Evolutionary conservation across 1,284 basidiomycete genomes (phyloP).

Genomic region (Takashimella tepidaria): DNA sequence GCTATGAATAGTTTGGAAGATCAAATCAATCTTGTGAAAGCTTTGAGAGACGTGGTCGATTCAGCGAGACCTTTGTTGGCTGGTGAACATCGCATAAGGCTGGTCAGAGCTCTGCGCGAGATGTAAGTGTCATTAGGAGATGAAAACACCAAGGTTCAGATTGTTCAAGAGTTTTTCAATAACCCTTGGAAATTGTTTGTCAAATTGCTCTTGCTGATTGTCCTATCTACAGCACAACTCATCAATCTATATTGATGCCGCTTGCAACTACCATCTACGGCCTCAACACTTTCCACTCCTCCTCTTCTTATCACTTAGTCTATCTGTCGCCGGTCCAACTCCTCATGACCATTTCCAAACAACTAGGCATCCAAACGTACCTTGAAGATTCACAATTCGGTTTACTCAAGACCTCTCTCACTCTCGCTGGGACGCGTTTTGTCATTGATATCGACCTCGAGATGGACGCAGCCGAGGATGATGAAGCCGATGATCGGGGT

Average conservation of each 20-base stretch:
- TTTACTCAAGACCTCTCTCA: constrained; percentile 31
- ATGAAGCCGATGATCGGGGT: constrained; percentile 13
- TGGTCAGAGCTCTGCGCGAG: constrained; percentile 17
- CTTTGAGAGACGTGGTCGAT: constrained; percentile 31
- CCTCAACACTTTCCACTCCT: constrained; percentile 9
- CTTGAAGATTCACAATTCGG: constrained; percentile 45
- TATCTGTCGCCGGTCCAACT: constrained; percentile 26
- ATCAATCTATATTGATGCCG: constrained; percentile 27
- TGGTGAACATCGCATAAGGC: constrained; percentile 5
- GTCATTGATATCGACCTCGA: constrained; percentile 44
- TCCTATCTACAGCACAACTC: constrained; percentile 19
- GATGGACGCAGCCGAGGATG: constrained; percentile 26
- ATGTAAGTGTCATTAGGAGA: constrained; percentile 10
- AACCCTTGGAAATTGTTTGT: too few relatives aligned
- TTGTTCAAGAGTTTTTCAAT: too few relatives aligned
- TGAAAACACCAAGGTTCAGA: too few relatives aligned
- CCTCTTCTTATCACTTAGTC: constrained; percentile 16
- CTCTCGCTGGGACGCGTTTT: constrained; percentile 37
- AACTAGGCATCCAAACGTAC: constrained; percentile 33
- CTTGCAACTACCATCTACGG: constrained; percentile 13
- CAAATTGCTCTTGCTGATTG: neutral
- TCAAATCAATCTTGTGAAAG: constrained; percentile 20
- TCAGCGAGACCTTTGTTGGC: constrained; percentile 12
- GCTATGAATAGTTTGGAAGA: constrained; percentile 10
- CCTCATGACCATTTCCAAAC: constrained; percentile 24